A percentile compares a stretch with the other conserved stretches of the same genome.
Evolutionary conservation across 2,329 filamentous ascomycete genomes (phyloP).

Genomic region (Penicillium palitans): DNA sequence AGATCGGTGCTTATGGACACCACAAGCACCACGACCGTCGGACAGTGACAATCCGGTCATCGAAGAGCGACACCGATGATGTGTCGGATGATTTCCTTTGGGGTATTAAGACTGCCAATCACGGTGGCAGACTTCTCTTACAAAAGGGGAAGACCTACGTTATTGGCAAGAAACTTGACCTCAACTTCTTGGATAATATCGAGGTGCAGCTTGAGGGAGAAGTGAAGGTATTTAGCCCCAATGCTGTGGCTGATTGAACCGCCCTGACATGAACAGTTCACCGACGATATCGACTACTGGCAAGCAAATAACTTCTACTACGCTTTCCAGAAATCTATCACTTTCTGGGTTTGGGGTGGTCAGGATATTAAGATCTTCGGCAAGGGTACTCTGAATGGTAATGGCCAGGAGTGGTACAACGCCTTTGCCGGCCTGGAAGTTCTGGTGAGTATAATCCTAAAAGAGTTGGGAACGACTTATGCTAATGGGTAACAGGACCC

Average conservation of each 20-base stretch:
- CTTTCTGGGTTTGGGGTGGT: constrained; percentile 66
- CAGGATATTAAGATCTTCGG: constrained; percentile 62
- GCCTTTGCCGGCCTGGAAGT: constrained; percentile 47
- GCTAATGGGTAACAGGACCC: constrained; percentile 41
- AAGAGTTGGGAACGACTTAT: no score
- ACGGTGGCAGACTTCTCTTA: constrained; percentile 59
- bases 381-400: constrained; percentile 57
- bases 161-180: constrained; percentile 60
- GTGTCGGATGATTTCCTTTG: constrained; percentile 57
- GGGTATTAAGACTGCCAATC: constrained; percentile 57
- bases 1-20: constrained; percentile 26
- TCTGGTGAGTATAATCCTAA: constrained; percentile 23
- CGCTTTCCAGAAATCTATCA: constrained; percentile 56
- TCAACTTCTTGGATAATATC: constrained; percentile 59
- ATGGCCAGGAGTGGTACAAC: constrained; percentile 55
- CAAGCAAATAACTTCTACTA: constrained; percentile 54
- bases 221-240: constrained; percentile 41
- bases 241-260: background rate
- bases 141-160: constrained; percentile 57
- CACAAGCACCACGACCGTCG: constrained; percentile 39
- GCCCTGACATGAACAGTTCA: constrained; percentile 39
- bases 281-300: constrained; percentile 51
- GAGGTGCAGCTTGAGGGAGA: constrained; percentile 61
- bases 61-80: constrained; percentile 57
- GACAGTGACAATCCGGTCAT: constrained; percentile 55